phyloP scores from a whole-genome alignment of 140 eudicot species.

The Bidens hawaiensis region DNA sequence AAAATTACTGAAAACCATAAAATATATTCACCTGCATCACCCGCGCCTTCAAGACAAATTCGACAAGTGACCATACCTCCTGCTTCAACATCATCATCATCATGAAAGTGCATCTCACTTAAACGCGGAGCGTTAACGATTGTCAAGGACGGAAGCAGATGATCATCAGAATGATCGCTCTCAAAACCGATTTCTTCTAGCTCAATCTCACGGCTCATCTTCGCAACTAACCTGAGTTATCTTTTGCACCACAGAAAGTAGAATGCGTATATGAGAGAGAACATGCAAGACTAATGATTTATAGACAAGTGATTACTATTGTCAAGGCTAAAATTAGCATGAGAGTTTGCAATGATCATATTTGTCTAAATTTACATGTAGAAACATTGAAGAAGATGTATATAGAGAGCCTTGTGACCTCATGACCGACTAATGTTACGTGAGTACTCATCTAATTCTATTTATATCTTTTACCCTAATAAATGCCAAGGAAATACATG shows the following conservation, averaged over 20 bases:
- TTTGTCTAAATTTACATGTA: background rate
- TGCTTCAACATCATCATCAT: slow-evolving; percentile 62
- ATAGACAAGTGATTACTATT: background rate
- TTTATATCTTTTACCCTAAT: background rate
- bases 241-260: too few species aligned
- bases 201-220: slow-evolving; percentile 9
- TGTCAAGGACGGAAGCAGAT: background rate
- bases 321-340: background rate
- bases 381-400: slow-evolving; percentile 7
- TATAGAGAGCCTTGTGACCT: background rate
- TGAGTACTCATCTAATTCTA: background rate
- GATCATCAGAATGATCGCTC: background rate
- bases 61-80: slow-evolving; percentile 53
- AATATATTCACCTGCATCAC: slow-evolving; percentile 40
- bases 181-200: background rate
- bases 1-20: background rate
- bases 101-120: slow-evolving; percentile 16
- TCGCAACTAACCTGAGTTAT: background rate
- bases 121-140: background rate
- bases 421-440: slow-evolving; percentile 10
- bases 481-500: background rate
- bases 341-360: background rate
- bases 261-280: background rate
- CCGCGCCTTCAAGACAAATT: slow-evolving; percentile 77
- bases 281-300: background rate